Evolutionary conservation across 305 asterid genomes (phyloP), one percentile per base, ranked within the genome.

Genomic region (Fraxinus greggii): DNA sequence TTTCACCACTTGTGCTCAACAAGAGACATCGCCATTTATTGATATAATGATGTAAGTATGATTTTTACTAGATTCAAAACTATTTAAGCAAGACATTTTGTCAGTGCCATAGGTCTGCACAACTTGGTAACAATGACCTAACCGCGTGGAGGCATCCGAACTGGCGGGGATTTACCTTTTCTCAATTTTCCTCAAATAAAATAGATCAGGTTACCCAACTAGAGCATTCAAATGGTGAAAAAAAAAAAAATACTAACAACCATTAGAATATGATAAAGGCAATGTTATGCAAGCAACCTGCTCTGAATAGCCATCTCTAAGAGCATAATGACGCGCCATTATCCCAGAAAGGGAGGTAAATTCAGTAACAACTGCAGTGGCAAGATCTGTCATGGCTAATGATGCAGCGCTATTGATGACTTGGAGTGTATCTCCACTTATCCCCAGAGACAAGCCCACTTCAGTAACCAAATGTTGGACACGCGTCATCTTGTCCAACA

Each of bases 261-360:
- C 79, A 70, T 38, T 8, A 13, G 24, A 79, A 28, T 75, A 31
- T 35, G 59, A 81, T 7, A 63, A 67, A 79, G 40, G 8, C 48
- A 32, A 78, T 3, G 59, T 76, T 79, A 38, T 72, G 85, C 82
- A 48, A 70, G 56, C 33, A 80, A 94, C 98, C 98, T 93, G 93
- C 79, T 89, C 88, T 65, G 98, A 92, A 82, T 91, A 90, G 89
- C 98, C 98, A 87, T 94, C 98, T 88, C 98, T 90, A 42, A 94
- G 89, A 85, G 99, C 98, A 91, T 95, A 95, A 88, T 95, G 99
- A n/a, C 95, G 97, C 1, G 87, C 97, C 99, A 95, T 95, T 77
- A 90, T 86, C 82, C 99, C 99, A 31, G 98, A 90, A 79, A 94
- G 99, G 80, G 98, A 90, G 78, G 98, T 95, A 84, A 95, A 95